Evolutionary conservation across 805 yeast species (phyloP).

Genomic region (Myxozyma melibiosi): DNA sequence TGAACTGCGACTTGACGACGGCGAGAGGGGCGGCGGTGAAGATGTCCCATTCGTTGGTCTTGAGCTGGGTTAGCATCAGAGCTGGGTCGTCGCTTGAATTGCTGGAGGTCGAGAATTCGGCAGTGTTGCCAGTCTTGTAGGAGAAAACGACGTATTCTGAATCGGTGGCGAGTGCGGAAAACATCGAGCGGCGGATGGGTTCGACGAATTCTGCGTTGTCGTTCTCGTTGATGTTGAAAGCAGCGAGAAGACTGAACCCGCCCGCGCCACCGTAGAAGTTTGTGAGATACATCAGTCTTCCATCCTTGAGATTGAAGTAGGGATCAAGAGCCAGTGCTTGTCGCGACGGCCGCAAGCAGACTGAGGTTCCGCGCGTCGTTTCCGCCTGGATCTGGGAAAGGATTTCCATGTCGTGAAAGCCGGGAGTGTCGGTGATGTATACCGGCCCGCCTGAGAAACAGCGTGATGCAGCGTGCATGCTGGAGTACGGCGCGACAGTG

Average conservation of each 20-base stretch:
- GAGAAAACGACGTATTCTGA: slow-evolving; percentile 27
- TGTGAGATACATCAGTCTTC: slow-evolving; percentile 17
- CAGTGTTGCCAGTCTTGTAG: slow-evolving; percentile 17
- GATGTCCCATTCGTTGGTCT: slow-evolving; percentile 26
- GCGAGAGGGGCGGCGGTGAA: slow-evolving; percentile 33
- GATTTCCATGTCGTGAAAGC: slow-evolving; percentile 32
- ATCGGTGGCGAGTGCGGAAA: slow-evolving; percentile 23
- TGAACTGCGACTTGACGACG: slow-evolving; percentile 17
- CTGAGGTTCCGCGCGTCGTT: slow-evolving; percentile 26
- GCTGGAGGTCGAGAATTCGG: slow-evolving; percentile 14
- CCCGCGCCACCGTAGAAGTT: slow-evolving; percentile 32
- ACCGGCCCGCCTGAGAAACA: slow-evolving; percentile 42
- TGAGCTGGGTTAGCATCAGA: slow-evolving; percentile 21
- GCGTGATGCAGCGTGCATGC: slow-evolving; percentile 39
- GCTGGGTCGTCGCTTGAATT: slow-evolving; percentile 9
- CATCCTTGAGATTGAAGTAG: slow-evolving; percentile 21
- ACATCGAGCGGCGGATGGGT: slow-evolving; percentile 23
- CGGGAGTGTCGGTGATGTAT: slow-evolving; percentile 38
- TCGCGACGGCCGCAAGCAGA: slow-evolving; percentile 26
- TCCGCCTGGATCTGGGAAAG: slow-evolving; percentile 25
- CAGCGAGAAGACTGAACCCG: slow-evolving; percentile 30
- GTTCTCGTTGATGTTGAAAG: slow-evolving; percentile 24
- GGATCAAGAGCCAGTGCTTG: slow-evolving; percentile 30
- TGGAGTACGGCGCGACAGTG: slow-evolving; percentile 27
- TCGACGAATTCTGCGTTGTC: slow-evolving; percentile 9